Evolutionary conservation across 805 yeast species (phyloP).

Genomic region (Yarrowia sp.): DNA sequence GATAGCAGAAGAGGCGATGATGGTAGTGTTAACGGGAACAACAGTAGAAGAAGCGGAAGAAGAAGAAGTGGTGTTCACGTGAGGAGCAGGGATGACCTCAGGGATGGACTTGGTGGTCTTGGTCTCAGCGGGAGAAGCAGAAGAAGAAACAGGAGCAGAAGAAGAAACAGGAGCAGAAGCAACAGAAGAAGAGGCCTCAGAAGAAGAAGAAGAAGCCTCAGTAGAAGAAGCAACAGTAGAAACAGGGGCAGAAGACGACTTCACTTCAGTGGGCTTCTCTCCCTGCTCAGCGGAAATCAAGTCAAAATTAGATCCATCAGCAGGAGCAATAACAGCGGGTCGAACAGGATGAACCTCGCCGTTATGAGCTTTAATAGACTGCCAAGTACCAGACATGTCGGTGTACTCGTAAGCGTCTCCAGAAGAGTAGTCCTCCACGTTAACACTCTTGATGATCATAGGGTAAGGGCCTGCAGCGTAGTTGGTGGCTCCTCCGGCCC

Average conservation of each 20-base stretch:
- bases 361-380: slow-evolving; percentile 43
- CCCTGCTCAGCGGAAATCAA: slow-evolving; percentile 1
- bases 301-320: neutral
- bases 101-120: neutral
- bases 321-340: slow-evolving; percentile 16
- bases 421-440: slow-evolving; percentile 57
- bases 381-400: slow-evolving; percentile 44
- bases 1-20: neutral
- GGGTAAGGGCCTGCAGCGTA: slow-evolving; percentile 48
- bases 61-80: too few relatives aligned
- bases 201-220: neutral
- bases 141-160: neutral
- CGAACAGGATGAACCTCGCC: slow-evolving; percentile 54
- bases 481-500: slow-evolving; percentile 71
- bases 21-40: neutral
- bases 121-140: neutral
- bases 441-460: slow-evolving; percentile 58
- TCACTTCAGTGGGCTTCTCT: neutral
- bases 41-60: neutral
- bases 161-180: neutral
- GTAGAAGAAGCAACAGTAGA: neutral
- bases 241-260: neutral
- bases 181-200: neutral
- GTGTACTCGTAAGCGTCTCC: slow-evolving; percentile 46
- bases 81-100: too few relatives aligned